phyloP scores from a whole-genome alignment of 2,329 filamentous ascomycete genomes.

The Aspergillus sp. region DNA sequence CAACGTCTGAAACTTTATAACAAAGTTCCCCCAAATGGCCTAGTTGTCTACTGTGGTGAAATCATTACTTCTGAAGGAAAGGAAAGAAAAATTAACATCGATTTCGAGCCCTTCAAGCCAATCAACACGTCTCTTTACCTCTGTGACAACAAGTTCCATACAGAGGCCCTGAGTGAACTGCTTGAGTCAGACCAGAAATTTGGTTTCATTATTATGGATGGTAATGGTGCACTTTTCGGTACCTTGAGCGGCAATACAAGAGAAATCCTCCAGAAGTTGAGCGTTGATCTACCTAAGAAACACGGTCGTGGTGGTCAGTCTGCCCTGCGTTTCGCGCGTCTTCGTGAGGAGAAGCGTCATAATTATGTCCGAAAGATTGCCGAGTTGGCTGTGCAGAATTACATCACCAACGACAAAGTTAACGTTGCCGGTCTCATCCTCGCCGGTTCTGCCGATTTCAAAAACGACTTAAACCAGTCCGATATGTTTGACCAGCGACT shows the following conservation, averaged over 20 bases:
- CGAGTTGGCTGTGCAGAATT: constrained; percentile 97
- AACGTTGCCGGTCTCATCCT: constrained; percentile 95
- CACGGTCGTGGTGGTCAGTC: constrained; percentile 99
- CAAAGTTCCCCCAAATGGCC: constrained; percentile 95
- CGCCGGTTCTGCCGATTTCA: constrained; percentile 98
- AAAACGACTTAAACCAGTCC: constrained; percentile 96
- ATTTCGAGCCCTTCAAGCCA: constrained; percentile 99
- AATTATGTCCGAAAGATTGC: constrained; percentile 99
- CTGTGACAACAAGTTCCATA: constrained; percentile 99
- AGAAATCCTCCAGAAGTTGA: constrained; percentile 96
- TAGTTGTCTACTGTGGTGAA: constrained; percentile 99
- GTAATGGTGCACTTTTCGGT: constrained; percentile 95
- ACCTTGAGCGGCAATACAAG: constrained; percentile 96
- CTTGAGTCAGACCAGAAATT: constrained; percentile 99
- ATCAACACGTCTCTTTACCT: constrained; percentile 99
- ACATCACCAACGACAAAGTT: constrained; percentile 97
- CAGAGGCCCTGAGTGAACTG: constrained; percentile 92
- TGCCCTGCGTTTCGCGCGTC: constrained; percentile 97
- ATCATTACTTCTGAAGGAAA: constrained; percentile 98
- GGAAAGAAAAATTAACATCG: constrained; percentile 99
- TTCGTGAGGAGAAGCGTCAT: constrained; percentile 98
- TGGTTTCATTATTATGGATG: constrained; percentile 99
- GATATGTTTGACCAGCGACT: constrained; percentile 96
- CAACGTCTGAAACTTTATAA: constrained; percentile 99
- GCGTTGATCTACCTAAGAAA: constrained; percentile 98